phyloP scores from a whole-genome alignment of 2,329 filamentous ascomycete genomes.

The Alternaria solani region DNA sequence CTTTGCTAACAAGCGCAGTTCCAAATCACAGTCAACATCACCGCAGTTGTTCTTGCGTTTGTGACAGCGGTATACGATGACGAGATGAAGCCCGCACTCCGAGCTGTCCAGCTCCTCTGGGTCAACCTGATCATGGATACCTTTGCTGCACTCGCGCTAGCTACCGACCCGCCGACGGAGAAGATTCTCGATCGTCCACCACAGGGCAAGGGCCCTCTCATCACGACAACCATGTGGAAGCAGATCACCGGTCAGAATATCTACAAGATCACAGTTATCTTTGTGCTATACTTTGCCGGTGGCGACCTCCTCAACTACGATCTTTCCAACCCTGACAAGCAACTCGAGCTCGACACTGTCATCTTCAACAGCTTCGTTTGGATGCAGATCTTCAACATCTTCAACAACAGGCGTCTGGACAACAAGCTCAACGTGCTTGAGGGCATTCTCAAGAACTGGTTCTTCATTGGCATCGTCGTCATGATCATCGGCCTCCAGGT shows the following conservation, averaged over 20 bases:
- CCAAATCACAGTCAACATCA: slow-evolving; percentile 97
- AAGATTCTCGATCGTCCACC: slow-evolving; percentile 93
- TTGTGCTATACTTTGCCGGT: slow-evolving; percentile 69
- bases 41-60: slow-evolving; percentile 97
- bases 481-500: slow-evolving; percentile 67
- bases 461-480: slow-evolving; percentile 65
- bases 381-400: slow-evolving; percentile 77
- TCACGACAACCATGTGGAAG: slow-evolving; percentile 69
- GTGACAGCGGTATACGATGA: slow-evolving; percentile 86
- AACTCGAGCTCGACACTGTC: slow-evolving; percentile 65
- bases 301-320: slow-evolving; percentile 63
- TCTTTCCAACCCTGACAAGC: slow-evolving; percentile 40
- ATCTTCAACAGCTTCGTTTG: slow-evolving; percentile 76
- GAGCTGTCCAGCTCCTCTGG: slow-evolving; percentile 96
- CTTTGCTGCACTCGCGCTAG: slow-evolving; percentile 91
- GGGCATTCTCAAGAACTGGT: slow-evolving; percentile 64
- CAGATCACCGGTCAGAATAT: slow-evolving; percentile 70
- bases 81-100: slow-evolving; percentile 89
- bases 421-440: slow-evolving; percentile 70
- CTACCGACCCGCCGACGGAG: slow-evolving; percentile 94
- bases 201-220: slow-evolving; percentile 84
- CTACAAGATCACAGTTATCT: slow-evolving; percentile 67
- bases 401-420: slow-evolving; percentile 70
- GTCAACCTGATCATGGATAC: slow-evolving; percentile 97
- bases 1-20: slow-evolving; percentile 58